Evolutionary conservation across 164 flowering plant genomes (phyloP).

Genomic region (Nelumbo lutea): DNA sequence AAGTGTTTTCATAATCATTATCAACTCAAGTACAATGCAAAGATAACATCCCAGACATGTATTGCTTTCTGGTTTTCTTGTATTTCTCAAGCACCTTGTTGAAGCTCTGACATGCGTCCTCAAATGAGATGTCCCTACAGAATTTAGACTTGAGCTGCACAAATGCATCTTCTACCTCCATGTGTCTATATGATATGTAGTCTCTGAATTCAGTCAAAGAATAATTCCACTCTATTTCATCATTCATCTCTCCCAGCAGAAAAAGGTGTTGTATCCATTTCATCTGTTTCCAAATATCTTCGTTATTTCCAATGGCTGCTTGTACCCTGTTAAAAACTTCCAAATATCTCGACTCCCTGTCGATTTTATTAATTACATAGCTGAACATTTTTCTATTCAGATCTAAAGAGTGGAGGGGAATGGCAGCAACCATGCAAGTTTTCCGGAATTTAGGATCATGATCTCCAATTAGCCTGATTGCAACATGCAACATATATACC

Average conservation of each 20-base stretch:
- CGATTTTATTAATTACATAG: conserved; percentile 34
- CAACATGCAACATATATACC: conserved; percentile 47
- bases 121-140: conserved; percentile 38
- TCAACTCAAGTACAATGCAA: conserved; percentile 30
- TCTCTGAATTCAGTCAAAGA: conserved; percentile 17
- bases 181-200: conserved; percentile 17
- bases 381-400: conserved; percentile 33
- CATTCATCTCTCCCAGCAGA: conserved; percentile 17
- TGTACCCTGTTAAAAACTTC: conserved; percentile 31
- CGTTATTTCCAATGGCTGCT: conserved; percentile 29
- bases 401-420: conserved; percentile 20
- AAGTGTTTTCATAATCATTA: too few species aligned
- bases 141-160: conserved; percentile 37
- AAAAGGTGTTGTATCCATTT: conserved; percentile 50
- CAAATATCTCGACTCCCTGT: conserved; percentile 27
- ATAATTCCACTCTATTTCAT: conserved; percentile 11
- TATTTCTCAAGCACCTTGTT: conserved; percentile 43
- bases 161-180: conserved; percentile 36
- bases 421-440: conserved; percentile 64
- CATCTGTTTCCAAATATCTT: conserved; percentile 42
- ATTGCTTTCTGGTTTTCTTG: conserved; percentile 51
- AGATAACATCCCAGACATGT: conserved; percentile 67
- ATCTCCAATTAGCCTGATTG: conserved; percentile 43
- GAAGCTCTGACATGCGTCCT: conserved; percentile 31
- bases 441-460: conserved; percentile 46